phyloP scores from a whole-genome alignment of 345 rosid species.

The Physaria fendleri region DNA sequence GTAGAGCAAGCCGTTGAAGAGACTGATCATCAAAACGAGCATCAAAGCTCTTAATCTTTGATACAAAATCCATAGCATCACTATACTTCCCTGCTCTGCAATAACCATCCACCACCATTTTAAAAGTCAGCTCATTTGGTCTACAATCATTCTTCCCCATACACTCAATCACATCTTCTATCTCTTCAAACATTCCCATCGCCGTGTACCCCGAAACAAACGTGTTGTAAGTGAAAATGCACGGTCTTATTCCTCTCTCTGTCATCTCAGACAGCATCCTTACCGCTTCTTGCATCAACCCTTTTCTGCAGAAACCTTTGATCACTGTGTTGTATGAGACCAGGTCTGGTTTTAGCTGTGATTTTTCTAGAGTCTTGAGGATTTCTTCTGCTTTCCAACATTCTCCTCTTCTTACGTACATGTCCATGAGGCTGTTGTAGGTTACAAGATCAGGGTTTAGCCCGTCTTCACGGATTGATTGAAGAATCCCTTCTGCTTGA shows the following conservation, averaged over 20 bases:
- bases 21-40: constrained; percentile 42
- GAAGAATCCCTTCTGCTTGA: constrained; percentile 50
- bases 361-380: constrained; percentile 40
- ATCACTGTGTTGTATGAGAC: constrained; percentile 89
- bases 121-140: constrained; percentile 83
- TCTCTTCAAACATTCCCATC: constrained; percentile 56
- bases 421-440: constrained; percentile 85
- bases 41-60: constrained; percentile 54
- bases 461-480: constrained; percentile 47
- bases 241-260: constrained; percentile 57
- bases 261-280: constrained; percentile 76
- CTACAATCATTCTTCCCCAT: constrained; percentile 65
- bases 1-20: constrained; percentile 49
- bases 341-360: constrained; percentile 55
- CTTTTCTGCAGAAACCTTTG: constrained; percentile 84
- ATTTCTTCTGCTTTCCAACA: constrained; percentile 88
- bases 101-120: constrained; percentile 75
- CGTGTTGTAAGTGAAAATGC: constrained; percentile 82
- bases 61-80: constrained; percentile 78
- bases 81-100: constrained; percentile 56
- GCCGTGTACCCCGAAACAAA: constrained; percentile 65
- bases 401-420: constrained; percentile 76
- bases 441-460: constrained; percentile 74
- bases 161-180: constrained; percentile 55
- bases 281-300: constrained; percentile 76